A percentile compares a stretch with the other conserved stretches of the same genome.
Evolutionary conservation across 2,329 filamentous ascomycete species (phyloP).

Genomic region (Neocatenulostroma microsporum): DNA sequence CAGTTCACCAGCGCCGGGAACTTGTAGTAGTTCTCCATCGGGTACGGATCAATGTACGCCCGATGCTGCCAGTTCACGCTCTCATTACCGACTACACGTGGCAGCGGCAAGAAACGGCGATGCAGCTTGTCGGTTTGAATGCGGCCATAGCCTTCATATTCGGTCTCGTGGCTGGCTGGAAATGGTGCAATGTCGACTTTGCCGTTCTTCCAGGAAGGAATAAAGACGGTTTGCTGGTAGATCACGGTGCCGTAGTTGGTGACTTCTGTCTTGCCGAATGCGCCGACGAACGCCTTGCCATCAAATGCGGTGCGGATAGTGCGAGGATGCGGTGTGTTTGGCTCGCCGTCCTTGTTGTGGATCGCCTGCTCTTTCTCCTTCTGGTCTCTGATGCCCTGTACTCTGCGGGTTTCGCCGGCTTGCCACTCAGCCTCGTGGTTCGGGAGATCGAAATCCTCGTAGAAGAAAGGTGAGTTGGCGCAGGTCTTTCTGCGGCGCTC

Average conservation of each 20-base stretch:
- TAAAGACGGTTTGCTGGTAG: conserved; percentile 33
- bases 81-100: conserved; percentile 34
- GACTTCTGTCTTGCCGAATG: too few species aligned
- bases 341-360: background rate
- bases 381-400: background rate
- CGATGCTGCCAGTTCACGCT: conserved; percentile 38
- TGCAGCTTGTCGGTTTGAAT: conserved; percentile 37
- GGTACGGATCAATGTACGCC: conserved; percentile 29
- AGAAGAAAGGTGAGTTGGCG: conserved; percentile 21
- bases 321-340: conserved; percentile 3
- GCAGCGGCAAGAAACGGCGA: conserved; percentile 37
- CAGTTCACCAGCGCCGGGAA: background rate
- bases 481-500: conserved; percentile 19
- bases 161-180: conserved; percentile 36
- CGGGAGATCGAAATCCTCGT: conserved; percentile 18
- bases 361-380: background rate
- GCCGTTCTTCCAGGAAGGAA: conserved; percentile 8
- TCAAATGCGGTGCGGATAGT: conserved; percentile 10
- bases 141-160: conserved; percentile 42
- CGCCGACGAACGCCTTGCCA: conserved; percentile 14
- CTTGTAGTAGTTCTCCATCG: conserved; percentile 30
- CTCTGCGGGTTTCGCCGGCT: conserved; percentile 1
- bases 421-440: conserved; percentile 17
- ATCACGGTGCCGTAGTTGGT: conserved; percentile 26
- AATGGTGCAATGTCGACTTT: conserved; percentile 32